Evolutionary conservation across 2,329 filamentous ascomycete species (phyloP).

Genomic region (Dichotomopilus funicola): DNA sequence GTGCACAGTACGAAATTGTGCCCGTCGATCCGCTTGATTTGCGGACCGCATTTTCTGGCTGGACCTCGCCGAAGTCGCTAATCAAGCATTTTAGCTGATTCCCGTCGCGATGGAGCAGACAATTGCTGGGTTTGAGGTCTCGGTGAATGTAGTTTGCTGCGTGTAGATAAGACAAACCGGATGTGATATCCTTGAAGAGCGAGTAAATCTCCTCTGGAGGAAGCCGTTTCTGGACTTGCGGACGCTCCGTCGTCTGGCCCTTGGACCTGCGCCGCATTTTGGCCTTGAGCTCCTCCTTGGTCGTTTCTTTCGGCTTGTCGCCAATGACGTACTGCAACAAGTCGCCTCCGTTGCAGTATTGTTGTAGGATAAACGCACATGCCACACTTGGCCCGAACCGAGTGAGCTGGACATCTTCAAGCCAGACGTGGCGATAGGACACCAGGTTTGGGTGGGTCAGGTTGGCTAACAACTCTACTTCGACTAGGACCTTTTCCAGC

Average conservation of each 20-base stretch:
- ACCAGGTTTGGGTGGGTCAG: conserved; percentile 93
- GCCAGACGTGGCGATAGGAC: conserved; percentile 94
- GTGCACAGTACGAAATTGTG: conserved; percentile 95
- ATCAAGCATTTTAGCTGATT: conserved; percentile 73
- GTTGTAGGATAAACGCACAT: conserved; percentile 93
- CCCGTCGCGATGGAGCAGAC: conserved; percentile 73
- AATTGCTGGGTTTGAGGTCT: conserved; percentile 94
- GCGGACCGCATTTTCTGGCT: conserved; percentile 72
- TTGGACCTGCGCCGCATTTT: conserved; percentile 76
- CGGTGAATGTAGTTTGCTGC: conserved; percentile 90
- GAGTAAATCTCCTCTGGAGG: conserved; percentile 92
- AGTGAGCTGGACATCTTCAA: conserved; percentile 79
- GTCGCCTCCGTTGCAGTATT: conserved; percentile 94
- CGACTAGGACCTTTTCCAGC: conserved; percentile 88
- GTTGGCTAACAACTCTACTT: conserved; percentile 87
- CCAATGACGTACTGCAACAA: conserved; percentile 81
- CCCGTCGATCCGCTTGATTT: conserved; percentile 89
- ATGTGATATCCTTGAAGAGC: conserved; percentile 91
- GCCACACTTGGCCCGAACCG: conserved; percentile 86
- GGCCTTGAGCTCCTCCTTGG: conserved; percentile 82
- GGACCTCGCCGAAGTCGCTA: conserved; percentile 96
- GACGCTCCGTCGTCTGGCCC: conserved; percentile 58
- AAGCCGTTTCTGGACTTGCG: conserved; percentile 40
- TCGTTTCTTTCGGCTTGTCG: conserved; percentile 53
- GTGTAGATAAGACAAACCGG: conserved; percentile 84